Percentiles rank a stretch among this genome's conserved stretches.
These are phyloP conservation scores for Eucalyptus sp. DNA, from an alignment of 345 rosid genomes.

Conservation along the genomic window DNA sequence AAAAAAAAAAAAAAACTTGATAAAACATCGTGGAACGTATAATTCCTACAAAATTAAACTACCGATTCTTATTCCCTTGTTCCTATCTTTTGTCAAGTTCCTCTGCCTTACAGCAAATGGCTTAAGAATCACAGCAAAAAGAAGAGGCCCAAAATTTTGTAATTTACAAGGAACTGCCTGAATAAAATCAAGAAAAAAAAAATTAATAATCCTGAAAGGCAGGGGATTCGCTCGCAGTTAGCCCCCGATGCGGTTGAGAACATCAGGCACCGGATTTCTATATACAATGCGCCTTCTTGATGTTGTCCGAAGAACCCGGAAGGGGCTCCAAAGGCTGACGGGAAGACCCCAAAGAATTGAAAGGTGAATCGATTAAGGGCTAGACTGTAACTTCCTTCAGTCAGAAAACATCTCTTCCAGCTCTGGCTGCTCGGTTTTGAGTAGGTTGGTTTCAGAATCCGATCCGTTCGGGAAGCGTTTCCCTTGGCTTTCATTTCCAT, in stretches of 20 bases:
- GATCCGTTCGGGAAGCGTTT: background rate
- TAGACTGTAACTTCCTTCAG: background rate
- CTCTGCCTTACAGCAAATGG: background rate
- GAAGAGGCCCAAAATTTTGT: background rate
- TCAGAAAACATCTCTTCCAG: constrained; percentile 31
- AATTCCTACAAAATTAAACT: background rate
- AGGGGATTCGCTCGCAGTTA: background rate
- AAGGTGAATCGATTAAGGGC: background rate
- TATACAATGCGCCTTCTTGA: background rate
- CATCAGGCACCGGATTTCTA: background rate
- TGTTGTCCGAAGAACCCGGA: background rate
- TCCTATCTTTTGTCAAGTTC: background rate
- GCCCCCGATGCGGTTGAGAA: background rate
- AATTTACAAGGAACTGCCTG: background rate
- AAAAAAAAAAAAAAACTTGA: background rate
- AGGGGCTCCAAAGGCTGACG: background rate
- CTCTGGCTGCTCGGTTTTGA: constrained; percentile 18
- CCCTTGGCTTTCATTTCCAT: background rate
- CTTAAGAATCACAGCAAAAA: background rate
- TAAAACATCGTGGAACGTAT: background rate
- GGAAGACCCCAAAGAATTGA: background rate
- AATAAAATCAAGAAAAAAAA: background rate
- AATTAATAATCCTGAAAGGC: background rate
- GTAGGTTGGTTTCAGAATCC: background rate
- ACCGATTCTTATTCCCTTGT: background rate